phyloP scores from a whole-genome alignment of 805 yeast species.

The Deakozyma indianensis region DNA sequence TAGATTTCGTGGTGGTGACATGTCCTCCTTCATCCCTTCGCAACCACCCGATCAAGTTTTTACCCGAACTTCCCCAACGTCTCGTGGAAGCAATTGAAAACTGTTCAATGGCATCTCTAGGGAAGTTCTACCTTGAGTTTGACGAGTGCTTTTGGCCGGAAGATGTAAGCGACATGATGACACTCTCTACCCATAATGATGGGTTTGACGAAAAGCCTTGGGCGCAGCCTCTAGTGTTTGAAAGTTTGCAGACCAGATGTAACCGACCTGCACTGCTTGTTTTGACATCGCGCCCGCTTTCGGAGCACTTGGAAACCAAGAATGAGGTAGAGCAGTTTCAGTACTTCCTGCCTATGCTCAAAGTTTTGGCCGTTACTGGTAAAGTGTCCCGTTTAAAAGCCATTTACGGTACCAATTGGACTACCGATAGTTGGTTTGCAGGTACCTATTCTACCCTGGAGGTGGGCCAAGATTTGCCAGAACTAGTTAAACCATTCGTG shows the following conservation, averaged over 20 bases:
- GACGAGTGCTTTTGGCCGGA: constrained; percentile 42
- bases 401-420: constrained; percentile 46
- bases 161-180: constrained; percentile 33
- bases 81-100: constrained; percentile 27
- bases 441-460: constrained; percentile 68
- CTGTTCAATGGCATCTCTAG: constrained; percentile 52
- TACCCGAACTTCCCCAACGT: constrained; percentile 36
- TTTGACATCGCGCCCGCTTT: constrained; percentile 59
- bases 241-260: constrained; percentile 40
- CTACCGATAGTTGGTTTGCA: constrained; percentile 47
- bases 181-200: constrained; percentile 22
- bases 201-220: constrained; percentile 27
- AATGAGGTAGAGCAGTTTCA: constrained; percentile 39
- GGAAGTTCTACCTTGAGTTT: constrained; percentile 62
- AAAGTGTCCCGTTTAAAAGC: constrained; percentile 6
- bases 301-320: constrained; percentile 38
- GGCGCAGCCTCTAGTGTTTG: constrained; percentile 45
- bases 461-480: constrained; percentile 58
- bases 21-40: constrained; percentile 59
- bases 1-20: constrained; percentile 55
- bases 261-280: constrained; percentile 42
- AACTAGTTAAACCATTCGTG: constrained; percentile 42
- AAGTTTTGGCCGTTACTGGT: constrained; percentile 13
- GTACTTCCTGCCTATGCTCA: constrained; percentile 37
- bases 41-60: constrained; percentile 31